Evolutionary conservation across 2,329 filamentous ascomycete genomes (phyloP), one percentile per base, ranked within the genome.

Genomic region (Trichoderma polysporum): DNA sequence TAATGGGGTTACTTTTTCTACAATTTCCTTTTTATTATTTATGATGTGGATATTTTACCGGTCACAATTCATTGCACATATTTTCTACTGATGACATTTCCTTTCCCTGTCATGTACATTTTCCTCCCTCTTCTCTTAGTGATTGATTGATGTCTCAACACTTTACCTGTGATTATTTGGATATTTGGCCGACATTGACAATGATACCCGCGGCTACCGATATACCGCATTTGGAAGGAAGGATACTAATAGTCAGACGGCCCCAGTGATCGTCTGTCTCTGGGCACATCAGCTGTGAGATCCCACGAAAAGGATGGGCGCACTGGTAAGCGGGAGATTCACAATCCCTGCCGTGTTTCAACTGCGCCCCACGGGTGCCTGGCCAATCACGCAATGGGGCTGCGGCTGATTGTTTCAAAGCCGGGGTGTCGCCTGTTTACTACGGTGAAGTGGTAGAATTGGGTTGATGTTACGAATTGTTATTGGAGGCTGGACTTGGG

Each of bases 41-140:
- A 74, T 64, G 71, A 75, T 71, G 71, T 73, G 73, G 69, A 73
- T 74, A 70, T 39, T 72, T 71, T 33, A 54, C 45, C 45, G 15
- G 45, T 31, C 25, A 56, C 31, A 54, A 41, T 53, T 27, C 15
- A 19, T n/a, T 60, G 53, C 61, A 68, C 60, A 68, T 68, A 60
- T 37, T 35, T 29, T 29, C 12, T 12, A 1, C 19, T 62, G 27
- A 62, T 49, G 29, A 62, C 4, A 53, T 62, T 45, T 47, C 9
- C 22, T 61, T 41, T 9, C 39, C n/a, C 19, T n/a, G n/a, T 33
- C 33, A 50, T 61, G 56, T 57, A 25, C 25, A 7, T 37, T 12
- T 29, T 25, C 37, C 5, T 8, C 12, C 35, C 7, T 25, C 27
- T 22, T 12, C 15, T 13, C 17, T 27, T 25, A 12, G 49, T 54